A percentile compares a stretch with the other conserved stretches of the same genome.
Conservation (phyloP, 1,284 basidiomycete species). For the Vanrija sp. region DNA sequence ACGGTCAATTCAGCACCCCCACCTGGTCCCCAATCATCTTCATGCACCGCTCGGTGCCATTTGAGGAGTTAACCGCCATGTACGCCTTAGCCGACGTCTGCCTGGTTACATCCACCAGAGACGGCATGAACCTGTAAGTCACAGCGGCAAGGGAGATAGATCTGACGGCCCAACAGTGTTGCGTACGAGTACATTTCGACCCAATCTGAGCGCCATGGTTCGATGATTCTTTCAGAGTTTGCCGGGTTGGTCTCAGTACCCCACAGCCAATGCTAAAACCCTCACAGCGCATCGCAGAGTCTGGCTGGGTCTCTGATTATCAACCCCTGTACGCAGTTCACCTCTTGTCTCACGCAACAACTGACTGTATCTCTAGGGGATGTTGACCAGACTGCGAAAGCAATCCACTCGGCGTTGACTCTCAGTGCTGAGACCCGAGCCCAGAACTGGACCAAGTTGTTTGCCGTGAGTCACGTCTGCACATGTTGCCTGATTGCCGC, state of each 20-base stretch:
- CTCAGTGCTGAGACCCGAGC: conserved; percentile 75
- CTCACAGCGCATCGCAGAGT: conserved; percentile 72
- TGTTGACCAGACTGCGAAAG: conserved; percentile 90
- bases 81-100: conserved; percentile 97
- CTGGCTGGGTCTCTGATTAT: conserved; percentile 90
- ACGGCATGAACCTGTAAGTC: conserved; percentile 86
- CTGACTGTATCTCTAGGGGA: conserved; percentile 54
- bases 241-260: conserved; percentile 58
- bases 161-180: conserved; percentile 58
- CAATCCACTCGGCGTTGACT: conserved; percentile 89
- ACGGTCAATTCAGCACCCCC: conserved; percentile 95
- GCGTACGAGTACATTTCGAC: conserved; percentile 99
- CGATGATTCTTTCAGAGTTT: conserved; percentile 97
- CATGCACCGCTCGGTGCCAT: conserved; percentile 89
- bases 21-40: conserved; percentile 99
- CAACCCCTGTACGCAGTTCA: conserved; percentile 66
- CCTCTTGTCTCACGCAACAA: neutral
- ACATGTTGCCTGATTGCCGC: neutral
- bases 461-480: conserved; percentile 57
- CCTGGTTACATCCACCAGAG: conserved; percentile 87
- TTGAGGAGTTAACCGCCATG: conserved; percentile 93
- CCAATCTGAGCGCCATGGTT: conserved; percentile 85
- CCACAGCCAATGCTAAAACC: neutral
- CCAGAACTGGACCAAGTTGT: conserved; percentile 91
- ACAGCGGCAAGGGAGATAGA: neutral